A percentile compares a stretch with the other conserved stretches of the same genome.
phyloP scores from a whole-genome alignment of 768 basidiomycete species.

The Mycena alexandri region DNA sequence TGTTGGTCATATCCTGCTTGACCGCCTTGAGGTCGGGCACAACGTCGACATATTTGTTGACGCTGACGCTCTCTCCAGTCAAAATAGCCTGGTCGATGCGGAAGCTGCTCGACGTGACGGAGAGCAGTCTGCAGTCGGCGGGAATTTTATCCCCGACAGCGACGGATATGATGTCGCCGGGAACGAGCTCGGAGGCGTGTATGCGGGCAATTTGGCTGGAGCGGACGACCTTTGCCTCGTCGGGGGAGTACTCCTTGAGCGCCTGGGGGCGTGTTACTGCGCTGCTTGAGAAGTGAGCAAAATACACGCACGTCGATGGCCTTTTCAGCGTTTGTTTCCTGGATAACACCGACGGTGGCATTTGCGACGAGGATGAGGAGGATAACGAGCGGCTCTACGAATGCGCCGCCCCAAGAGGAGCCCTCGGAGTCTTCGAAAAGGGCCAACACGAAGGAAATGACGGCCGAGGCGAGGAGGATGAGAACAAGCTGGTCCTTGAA shows the following conservation, averaged over 20 bases:
- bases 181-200: constrained; percentile 91
- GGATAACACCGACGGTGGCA: constrained; percentile 96
- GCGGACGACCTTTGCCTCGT: constrained; percentile 93
- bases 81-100: constrained; percentile 96
- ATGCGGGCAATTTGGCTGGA: constrained; percentile 76
- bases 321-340: constrained; percentile 95
- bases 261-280: constrained; percentile 66
- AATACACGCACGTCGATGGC: constrained; percentile 89
- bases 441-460: constrained; percentile 93
- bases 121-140: constrained; percentile 92
- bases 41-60: constrained; percentile 79
- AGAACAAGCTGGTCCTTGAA: constrained; percentile 99
- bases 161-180: constrained; percentile 92
- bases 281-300: constrained; percentile 15
- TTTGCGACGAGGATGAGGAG: constrained; percentile 96
- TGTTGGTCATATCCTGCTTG: constrained; percentile 98
- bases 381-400: constrained; percentile 96
- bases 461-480: constrained; percentile 94
- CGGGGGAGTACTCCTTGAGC: constrained; percentile 95
- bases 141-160: constrained; percentile 96
- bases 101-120: constrained; percentile 93
- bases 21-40: constrained; percentile 86
- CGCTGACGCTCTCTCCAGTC: constrained; percentile 93
- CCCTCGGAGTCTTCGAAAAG: constrained; percentile 84
- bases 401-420: constrained; percentile 80